Base-by-base conservation (phyloP, 306 rosid genomes). In the Cicer pinnatifidum region DNA sequence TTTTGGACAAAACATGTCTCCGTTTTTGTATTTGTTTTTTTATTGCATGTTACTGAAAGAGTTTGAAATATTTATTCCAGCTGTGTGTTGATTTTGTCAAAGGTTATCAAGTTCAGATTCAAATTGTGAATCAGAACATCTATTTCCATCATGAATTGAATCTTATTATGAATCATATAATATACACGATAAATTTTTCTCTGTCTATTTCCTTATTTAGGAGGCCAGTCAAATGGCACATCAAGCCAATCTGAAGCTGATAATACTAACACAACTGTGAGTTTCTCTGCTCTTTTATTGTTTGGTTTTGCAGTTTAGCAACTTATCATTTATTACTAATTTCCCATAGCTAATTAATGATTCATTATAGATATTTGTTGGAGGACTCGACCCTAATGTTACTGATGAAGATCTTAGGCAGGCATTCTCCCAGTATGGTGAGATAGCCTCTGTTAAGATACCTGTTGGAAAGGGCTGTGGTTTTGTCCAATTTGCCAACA, bases 381-480 rank as follows among this genome's bases (percentile, higher is more conserved):
- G 99, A 80, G 99, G 99, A 76, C 97, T 95, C 39, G 99, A 95
- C 81, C 89, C 99, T 53, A 87, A 85, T 78, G 97, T 82, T 58
- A 84, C 90, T 10, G 97, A 95, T 73, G 99, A 95, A 73, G 99
- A 95, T 80, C 99, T 95, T 44, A 91, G 87, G 89, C 96, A 91
- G 53, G 86, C 96, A 59, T 95, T 95, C 86, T 86, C 90, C 11
- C 89, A 88, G 83, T 82, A 84, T 46, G 99, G 99, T 52, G 99
- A 91, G 85, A 87, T 95, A 58, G 86, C 86, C 16, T 95, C 99
- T 69, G 99, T 95, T 58, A 95, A 95, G 88, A 95, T 95, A 80
- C 99, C 99, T 44, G 87, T 87, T 33, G 97, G 99, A 79, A 95
- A 95, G 81, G 97, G 97, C 23, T 95, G 99, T 82, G 99, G 99